Conservation (phyloP, 192 early-diverging fungal species). For the Gigaspora rosea region DNA sequence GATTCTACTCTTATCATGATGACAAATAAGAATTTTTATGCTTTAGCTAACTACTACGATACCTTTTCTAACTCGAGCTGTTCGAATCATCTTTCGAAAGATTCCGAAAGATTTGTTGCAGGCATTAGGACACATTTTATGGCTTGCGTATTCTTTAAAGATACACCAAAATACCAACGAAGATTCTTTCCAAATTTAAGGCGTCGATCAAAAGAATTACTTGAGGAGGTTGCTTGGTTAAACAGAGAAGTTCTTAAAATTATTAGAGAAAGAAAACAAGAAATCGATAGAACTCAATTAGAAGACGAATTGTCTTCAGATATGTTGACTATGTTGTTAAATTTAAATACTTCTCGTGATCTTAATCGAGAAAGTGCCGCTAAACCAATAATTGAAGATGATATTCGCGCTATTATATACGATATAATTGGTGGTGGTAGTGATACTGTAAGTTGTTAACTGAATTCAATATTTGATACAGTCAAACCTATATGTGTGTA, state of each 20-base stretch:
- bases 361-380: not conserved
- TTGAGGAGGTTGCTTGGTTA: not conserved
- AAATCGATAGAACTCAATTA: not conserved
- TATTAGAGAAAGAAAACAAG: conserved; percentile 13
- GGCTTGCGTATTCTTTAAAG: not conserved
- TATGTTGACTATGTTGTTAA: conserved; percentile 24
- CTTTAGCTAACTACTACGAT: not conserved
- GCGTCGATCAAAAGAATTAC: not conserved
- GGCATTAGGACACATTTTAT: not conserved
- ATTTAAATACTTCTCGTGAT: not conserved
- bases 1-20: not conserved
- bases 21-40: not conserved
- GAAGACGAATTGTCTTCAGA: conserved; percentile 1
- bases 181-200: not conserved
- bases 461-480: too few relatives aligned
- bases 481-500: too few relatives aligned
- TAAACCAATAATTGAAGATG: conserved; percentile 17
- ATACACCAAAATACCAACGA: conserved; percentile 2
- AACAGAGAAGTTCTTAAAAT: not conserved
- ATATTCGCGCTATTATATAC: conserved; percentile 3
- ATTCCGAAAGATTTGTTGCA: not conserved
- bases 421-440: conserved; percentile 14
- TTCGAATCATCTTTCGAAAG: not conserved
- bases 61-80: not conserved
- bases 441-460: not conserved